Base-by-base conservation (phyloP, 768 basidiomycete genomes). In the Russula compacta region DNA sequence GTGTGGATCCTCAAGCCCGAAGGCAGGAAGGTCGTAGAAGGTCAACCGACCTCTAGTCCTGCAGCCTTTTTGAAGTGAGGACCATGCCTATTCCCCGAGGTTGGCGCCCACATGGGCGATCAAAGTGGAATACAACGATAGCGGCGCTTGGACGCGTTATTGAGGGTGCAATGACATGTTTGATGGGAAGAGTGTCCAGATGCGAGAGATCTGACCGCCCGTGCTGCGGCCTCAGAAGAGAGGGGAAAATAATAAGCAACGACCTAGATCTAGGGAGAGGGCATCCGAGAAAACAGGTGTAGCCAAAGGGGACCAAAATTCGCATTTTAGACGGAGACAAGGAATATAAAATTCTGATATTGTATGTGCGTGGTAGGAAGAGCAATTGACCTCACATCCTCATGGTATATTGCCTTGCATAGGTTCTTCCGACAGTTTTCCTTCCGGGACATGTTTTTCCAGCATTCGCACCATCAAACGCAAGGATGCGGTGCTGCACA, bases 401-500 rank as follows among this genome's bases (percentile, higher is more conserved):
- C 61, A 57, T 33, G 54, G 67, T 29, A 68, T 53, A 65, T 68
- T 70, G 52, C 79, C 76, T 73, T 79, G 77, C n/a, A 43, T 43
- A 10, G n/a, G n/a, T 47, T 47, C 11, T 47, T 47, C 46, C 11
- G 24, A 47, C 43, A 4, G 46, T 21, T 14, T 21, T 9, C 21
- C 21, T 24, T 47, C 21, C 46, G 24, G 24, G 24, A 29, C 24
- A 29, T 29, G 24, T n/a, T n/a, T n/a, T 46, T 24, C 44, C 21
- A 24, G 19, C 44, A 47, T 15, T 24, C 24, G 46, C 21, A 7
- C 46, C 24, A 46, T 46, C 44, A 14, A 24, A 47, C 46, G 21
- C 87, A 67, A 95, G 78, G 55, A 95, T 92, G 46, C 84, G 63
- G 79, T 75, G 56, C 83, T 85, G 64, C 85, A 83, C 49, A 83